Evolutionary conservation across 2,329 filamentous ascomycete genomes (phyloP), one percentile per base, ranked within the genome.

Genomic region (Fonsecaea monophora): DNA sequence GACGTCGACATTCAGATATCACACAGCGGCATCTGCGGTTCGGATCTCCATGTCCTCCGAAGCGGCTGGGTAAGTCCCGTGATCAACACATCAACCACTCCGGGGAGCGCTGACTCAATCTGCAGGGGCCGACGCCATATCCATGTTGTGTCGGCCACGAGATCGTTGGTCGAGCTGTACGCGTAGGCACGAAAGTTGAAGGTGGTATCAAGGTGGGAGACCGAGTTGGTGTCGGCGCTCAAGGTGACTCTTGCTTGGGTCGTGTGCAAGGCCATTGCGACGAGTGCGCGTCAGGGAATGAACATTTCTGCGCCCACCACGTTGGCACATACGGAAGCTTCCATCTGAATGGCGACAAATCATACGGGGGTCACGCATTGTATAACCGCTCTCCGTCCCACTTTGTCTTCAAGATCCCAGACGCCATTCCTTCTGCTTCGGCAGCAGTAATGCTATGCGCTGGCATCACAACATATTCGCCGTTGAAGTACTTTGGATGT

Each of bases 311-410:
- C 13, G 8, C 45, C 7, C 45, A 50, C n/a, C 7, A 12, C 9
- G 21, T 18, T 3, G 25, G 25, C 25, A 25, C 25, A 25, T 25
- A 25, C 25, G 25, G 25, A 25, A 25, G 25, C 25, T 25, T 25
- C 25, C 25, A 25, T 25, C 25, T 25, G 25, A 25, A 25, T 25
- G 45, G 13, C 45, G 55, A 80, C 89, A 60, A 82, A 86, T 7
- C 86, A 89, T 25, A 25, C 75, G 88, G 88, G 64, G 87, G 88
- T 25, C 90, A 89, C 77, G 82, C 86, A 3, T 86, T 83, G 64
- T 86, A 92, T 75, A 84, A 92, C n/a, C 85, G 90, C 71, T 86
- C 88, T 0, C 90, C 94, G 78, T 89, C 93, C 78, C 90, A 92
- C 81, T 94, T 85, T 74, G 73, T 80, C 8, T 78, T 70, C 71